Conservation (phyloP, 495 filamentous ascomycete genomes). For the Penicillium psychrofluorescens region DNA sequence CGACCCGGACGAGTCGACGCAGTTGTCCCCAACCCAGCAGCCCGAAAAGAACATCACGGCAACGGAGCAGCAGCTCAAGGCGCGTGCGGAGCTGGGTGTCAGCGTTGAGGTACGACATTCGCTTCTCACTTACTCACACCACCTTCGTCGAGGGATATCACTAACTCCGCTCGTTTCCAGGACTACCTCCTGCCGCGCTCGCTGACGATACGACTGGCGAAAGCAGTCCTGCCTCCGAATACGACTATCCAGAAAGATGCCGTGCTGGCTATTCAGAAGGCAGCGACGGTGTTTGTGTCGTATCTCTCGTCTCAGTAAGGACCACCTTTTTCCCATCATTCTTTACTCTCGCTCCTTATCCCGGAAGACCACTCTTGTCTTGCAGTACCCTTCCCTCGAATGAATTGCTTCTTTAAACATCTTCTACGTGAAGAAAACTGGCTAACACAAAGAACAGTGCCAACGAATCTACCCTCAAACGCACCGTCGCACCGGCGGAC, state of each 20-base stretch:
- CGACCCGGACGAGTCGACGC: slow-evolving; percentile 13
- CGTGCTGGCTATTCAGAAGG: slow-evolving; percentile 82
- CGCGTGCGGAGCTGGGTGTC: slow-evolving; percentile 33
- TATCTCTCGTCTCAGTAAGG: slow-evolving; percentile 78
- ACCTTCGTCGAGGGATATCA: background rate
- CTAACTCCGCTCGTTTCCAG: slow-evolving; percentile 35
- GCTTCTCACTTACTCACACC: too few species aligned
- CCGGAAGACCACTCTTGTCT: too few species aligned
- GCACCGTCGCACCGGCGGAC: slow-evolving; percentile 78
- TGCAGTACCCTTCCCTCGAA: too few species aligned
- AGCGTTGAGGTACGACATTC: slow-evolving; percentile 32
- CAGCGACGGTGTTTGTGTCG: slow-evolving; percentile 89
- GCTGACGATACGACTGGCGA: slow-evolving; percentile 88
- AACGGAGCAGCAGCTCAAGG: slow-evolving; percentile 42
- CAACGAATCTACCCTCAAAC: slow-evolving; percentile 71
- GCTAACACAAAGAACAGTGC: slow-evolving; percentile 43
- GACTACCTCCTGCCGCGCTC: slow-evolving; percentile 88
- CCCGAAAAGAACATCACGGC: slow-evolving; percentile 26
- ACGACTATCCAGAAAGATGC: slow-evolving; percentile 94
- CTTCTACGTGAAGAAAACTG: too few species aligned
- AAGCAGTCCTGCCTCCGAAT: slow-evolving; percentile 93
- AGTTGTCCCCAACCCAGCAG: slow-evolving; percentile 11
- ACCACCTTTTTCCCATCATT: slow-evolving; percentile 1
- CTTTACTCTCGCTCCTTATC: background rate
- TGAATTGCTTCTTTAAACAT: background rate